Conservation (phyloP, 202 grass and related monocot genomes). For the Cymbopogon flexuosus region DNA sequence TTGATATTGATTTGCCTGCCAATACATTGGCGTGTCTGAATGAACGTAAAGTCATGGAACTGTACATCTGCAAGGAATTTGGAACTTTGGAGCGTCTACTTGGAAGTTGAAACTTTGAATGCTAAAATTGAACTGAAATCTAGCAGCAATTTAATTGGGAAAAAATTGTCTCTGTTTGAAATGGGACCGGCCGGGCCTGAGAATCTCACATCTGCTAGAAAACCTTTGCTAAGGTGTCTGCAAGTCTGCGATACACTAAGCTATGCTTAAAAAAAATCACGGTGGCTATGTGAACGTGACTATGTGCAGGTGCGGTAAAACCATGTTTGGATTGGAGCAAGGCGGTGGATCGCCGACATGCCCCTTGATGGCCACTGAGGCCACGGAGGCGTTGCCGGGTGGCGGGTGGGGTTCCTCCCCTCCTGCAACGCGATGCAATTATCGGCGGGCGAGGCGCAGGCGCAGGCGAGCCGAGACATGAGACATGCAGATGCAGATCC, state of each 20-base stretch:
- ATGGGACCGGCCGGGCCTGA: too few relatives aligned
- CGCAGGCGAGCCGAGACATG: neutral
- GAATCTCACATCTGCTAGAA: too few relatives aligned
- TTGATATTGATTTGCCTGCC: neutral
- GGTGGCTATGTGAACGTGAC: too few relatives aligned
- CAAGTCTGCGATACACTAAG: too few relatives aligned
- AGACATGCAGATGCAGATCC: conserved; percentile 18
- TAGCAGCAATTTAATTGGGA: neutral
- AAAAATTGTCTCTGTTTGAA: too few relatives aligned
- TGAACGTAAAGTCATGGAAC: neutral
- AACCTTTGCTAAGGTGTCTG: too few relatives aligned
- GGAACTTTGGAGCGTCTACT: too few relatives aligned
- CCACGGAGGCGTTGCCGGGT: conserved; percentile 28
- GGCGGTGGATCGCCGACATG: conserved; percentile 26
- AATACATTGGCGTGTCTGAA: neutral
- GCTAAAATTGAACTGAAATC: neutral
- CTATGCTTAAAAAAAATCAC: too few relatives aligned
- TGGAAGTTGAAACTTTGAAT: neutral
- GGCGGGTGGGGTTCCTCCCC: neutral
- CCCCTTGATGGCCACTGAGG: conserved; percentile 29
- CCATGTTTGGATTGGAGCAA: neutral
- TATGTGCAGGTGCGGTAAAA: too few relatives aligned
- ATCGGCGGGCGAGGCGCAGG: neutral
- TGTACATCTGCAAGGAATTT: neutral
- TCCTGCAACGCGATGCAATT: neutral